Base-by-base conservation (phyloP, 495 filamentous ascomycete genomes). In the Aspergillus asperescens region DNA sequence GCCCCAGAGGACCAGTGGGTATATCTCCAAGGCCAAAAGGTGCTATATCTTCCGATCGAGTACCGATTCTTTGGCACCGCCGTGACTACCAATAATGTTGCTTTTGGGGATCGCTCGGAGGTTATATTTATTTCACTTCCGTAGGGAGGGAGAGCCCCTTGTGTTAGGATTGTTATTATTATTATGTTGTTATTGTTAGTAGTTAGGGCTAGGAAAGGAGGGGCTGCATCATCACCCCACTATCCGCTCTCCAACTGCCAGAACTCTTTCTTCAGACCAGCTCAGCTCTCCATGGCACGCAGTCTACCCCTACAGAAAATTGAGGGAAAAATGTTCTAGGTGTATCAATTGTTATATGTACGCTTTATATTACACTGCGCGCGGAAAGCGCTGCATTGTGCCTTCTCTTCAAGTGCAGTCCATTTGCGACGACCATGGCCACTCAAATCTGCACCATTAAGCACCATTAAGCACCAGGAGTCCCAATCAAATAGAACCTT, bases 331-430 rank as follows among this genome's bases (percentile, higher is more conserved):
- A 48, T 42, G n/a, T n/a, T n/a, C n/a, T n/a, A n/a, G n/a, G n/a
- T n/a, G n/a, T n/a, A n/a, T n/a, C n/a, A n/a, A n/a, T 38, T n/a
- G 22, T 40, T 43, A 44, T 51, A 50, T 58, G 48, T 47, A 57
- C 61, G 56, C 56, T 64, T 58, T 64, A 64, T 31, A 61, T 55
- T 64, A 64, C 58, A 64, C 56, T 57, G 52, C 39, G 47, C 42
- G 50, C 55, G 48, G 41, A 52, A 55, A 56, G 29, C 50, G 34
- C 20, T 16, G 18, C 13, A 34, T 18, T 43, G 24, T 40, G 19
- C 20, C 16, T 3, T 34, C 19, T 13, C 23, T 7, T 27, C 38
- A 34, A 27, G 2, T 15, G 20, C 12, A 24, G 2, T 23, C 31
- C 18, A 32, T 12, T 18, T 47, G 28, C 29, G 44, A 35, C 44